Percentiles rank a stretch among this genome's conserved stretches.
Evolutionary conservation across 192 early-diverging fungal species (phyloP).

Genomic region (Entomortierella lignicola): DNA sequence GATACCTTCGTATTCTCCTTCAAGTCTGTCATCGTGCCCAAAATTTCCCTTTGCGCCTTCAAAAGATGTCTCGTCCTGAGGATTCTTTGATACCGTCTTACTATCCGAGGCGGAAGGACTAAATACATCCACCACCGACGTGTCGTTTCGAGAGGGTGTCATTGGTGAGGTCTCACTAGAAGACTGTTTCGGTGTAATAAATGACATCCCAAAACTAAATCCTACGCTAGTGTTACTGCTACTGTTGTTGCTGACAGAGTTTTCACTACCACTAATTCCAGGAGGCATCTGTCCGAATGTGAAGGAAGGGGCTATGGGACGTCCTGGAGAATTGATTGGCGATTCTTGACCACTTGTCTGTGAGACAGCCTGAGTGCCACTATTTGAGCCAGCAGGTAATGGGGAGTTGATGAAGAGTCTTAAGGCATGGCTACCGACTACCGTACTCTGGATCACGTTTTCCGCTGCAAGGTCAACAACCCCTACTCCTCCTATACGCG

Average conservation of each 20-base stretch:
- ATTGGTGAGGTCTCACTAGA: not conserved
- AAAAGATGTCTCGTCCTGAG: not conserved
- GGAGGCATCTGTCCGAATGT: conserved; percentile 28
- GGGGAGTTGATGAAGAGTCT: conserved; percentile 29
- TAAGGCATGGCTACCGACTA: conserved; percentile 41
- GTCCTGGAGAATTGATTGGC: not conserved
- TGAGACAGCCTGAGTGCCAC: not conserved
- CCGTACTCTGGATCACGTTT: conserved; percentile 31
- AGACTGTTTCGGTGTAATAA: conserved; percentile 2
- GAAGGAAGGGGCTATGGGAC: not conserved
- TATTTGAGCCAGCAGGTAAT: not conserved
- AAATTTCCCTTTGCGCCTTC: not conserved
- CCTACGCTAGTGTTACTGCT: conserved; percentile 18
- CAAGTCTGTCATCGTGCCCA: not conserved
- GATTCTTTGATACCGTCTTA: too few species aligned
- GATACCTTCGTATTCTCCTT: not conserved
- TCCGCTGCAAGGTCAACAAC: conserved; percentile 45
- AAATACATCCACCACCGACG: not conserved
- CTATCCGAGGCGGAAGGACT: too few species aligned
- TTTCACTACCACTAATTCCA: not conserved
- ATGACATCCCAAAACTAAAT: conserved; percentile 34
- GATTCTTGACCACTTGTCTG: conserved; percentile 31
- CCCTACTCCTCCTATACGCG: not conserved
- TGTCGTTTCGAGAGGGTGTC: not conserved
- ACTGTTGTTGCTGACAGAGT: not conserved